A percentile compares a stretch with the other conserved stretches of the same genome.
phyloP scores from a whole-genome alignment of 2,329 filamentous ascomycete species.

The Fusarium praegraminearum region DNA sequence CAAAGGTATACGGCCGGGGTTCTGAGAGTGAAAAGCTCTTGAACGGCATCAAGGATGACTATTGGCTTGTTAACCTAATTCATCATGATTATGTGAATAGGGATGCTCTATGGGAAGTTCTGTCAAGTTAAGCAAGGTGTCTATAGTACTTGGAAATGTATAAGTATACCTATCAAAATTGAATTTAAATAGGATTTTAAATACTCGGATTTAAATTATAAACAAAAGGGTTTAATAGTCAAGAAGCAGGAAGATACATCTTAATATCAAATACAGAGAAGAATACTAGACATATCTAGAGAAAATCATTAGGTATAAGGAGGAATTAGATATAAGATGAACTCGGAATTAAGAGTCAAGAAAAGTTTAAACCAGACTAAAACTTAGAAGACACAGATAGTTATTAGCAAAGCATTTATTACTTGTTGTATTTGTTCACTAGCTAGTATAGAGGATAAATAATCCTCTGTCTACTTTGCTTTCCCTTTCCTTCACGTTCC shows the following conservation, averaged over 20 bases:
- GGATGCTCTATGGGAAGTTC: constrained; percentile 78
- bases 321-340: neutral
- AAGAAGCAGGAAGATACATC: neutral
- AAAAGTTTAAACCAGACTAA: neutral
- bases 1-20: constrained; percentile 82
- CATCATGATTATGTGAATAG: constrained; percentile 81
- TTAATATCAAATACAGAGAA: neutral
- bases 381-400: no score
- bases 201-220: neutral
- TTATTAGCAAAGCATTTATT: neutral
- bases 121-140: constrained; percentile 57
- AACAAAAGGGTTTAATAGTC: neutral
- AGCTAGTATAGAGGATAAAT: constrained; percentile 24
- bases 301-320: neutral
- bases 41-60: constrained; percentile 73
- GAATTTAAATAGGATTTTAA: constrained; percentile 7
- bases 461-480: constrained; percentile 8
- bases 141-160: neutral
- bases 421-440: constrained; percentile 8
- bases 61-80: constrained; percentile 92
- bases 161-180: constrained; percentile 49
- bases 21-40: constrained; percentile 79
- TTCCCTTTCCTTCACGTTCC: constrained; percentile 4
- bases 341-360: neutral
- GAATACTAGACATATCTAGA: neutral